Evolutionary conservation across 2,329 filamentous ascomycete genomes (phyloP), one percentile per base, ranked within the genome.

Genomic region (Geosmithia putterillii): DNA sequence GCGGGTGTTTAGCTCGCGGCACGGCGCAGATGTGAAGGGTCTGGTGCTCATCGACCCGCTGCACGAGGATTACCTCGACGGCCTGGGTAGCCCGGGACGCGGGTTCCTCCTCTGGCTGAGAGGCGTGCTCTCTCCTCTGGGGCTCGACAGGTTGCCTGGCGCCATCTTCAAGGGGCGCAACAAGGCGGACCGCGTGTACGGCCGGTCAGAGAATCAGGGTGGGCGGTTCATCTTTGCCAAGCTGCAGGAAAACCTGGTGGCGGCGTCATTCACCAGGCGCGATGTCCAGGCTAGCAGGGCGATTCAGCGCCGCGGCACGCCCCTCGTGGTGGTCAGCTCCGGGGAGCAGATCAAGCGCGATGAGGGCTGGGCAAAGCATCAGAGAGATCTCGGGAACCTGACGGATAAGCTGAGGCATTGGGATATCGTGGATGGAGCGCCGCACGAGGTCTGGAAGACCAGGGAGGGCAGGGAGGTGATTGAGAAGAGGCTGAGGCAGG

Each of bases 171-270:
- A 77, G 42, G 86, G 88, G 34, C 83, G 88, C 34, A 78, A 83
- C 57, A n/a, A n/a, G n/a, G n/a, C n/a, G 28, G 90, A 96, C 59
- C 82, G 92, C 9, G 79, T 95, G 10, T 94, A 84, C 61, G 92
- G 92, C 12, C 74, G 78, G 38, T 78, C 80, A 5, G 79, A 87
- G 1, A 83, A 87, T 56, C 86, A 94, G 61, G 73, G 72, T 20
- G 86, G 85, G 47, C 94, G 89, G 59, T 82, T 77, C 58, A 82
- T 95, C 60, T 95, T 94, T 59, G 84, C 88, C 4, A 86, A 89
- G 62, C 70, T 98, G 44, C 92, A 98, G 63, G 92, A 98, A 66
- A 90, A 83, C 50, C 71, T 96, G 1, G 87, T 95, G 25, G 89
- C 89, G 1, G 76, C 81, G 50, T 86, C 85, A 1, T 77, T 96